A percentile compares a stretch with the other conserved stretches of the same genome.
Conservation (phyloP, 805 yeast genomes). For the Metschnikowia proteae region DNA sequence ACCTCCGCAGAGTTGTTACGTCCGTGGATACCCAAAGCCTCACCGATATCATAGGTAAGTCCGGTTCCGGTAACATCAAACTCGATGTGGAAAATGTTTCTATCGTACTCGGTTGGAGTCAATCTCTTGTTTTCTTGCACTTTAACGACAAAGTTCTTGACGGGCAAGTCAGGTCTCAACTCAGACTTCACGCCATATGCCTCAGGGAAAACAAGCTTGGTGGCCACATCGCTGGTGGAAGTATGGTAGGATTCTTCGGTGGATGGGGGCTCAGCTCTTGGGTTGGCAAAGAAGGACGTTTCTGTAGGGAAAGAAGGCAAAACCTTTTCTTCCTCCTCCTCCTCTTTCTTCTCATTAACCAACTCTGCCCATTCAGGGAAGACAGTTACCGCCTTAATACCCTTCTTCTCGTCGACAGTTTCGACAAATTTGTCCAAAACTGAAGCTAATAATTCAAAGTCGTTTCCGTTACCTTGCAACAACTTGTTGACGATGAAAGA, state of each 20-base stretch:
- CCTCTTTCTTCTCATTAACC: conserved; percentile 21
- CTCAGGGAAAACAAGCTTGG: conserved; percentile 75
- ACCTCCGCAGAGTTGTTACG: conserved; percentile 69
- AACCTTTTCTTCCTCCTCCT: conserved; percentile 20
- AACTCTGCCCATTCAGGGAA: conserved; percentile 32
- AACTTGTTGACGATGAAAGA: conserved; percentile 72
- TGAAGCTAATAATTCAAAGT: conserved; percentile 73
- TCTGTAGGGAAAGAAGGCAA: conserved; percentile 57
- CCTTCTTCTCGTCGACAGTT: conserved; percentile 47
- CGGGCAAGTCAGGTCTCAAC: conserved; percentile 88
- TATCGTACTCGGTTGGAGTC: conserved; percentile 83
- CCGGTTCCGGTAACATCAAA: conserved; percentile 91
- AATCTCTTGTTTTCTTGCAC: conserved; percentile 90
- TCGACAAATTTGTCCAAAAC: conserved; percentile 64
- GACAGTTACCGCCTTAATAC: conserved; percentile 35
- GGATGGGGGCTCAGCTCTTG: conserved; percentile 34
- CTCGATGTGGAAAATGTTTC: conserved; percentile 95
- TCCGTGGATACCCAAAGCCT: conserved; percentile 94
- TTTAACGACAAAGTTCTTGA: conserved; percentile 77
- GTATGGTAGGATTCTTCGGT: conserved; percentile 35
- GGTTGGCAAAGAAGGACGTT: conserved; percentile 62
- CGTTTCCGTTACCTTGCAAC: conserved; percentile 76
- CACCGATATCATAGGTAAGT: conserved; percentile 88
- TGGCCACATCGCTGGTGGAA: conserved; percentile 49
- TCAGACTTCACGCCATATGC: conserved; percentile 57